Evolutionary conservation across 2,329 filamentous ascomycete genomes (phyloP).

Genomic region (Pseudogymnoascus sp.): DNA sequence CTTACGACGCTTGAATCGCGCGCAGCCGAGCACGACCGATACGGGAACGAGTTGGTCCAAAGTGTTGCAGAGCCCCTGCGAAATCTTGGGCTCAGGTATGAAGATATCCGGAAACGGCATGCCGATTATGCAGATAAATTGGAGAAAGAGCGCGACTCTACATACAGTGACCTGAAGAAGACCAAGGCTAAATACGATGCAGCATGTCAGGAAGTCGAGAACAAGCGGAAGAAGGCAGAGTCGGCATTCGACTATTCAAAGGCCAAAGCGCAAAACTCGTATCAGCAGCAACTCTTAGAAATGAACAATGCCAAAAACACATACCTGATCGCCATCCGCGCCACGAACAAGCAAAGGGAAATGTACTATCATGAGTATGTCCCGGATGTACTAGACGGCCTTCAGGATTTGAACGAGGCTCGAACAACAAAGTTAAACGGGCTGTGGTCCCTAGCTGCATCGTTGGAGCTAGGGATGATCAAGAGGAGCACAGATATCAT

Average conservation of each 20-base stretch:
- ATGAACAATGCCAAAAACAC: conserved; percentile 99
- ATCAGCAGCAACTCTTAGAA: conserved; percentile 83
- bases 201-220: conserved; percentile 90
- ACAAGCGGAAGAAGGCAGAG: conserved; percentile 87
- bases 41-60: conserved; percentile 65
- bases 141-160: conserved; percentile 77
- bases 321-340: conserved; percentile 93
- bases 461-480: conserved; percentile 72
- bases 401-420: conserved; percentile 91
- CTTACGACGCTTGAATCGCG: conserved; percentile 80
- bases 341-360: conserved; percentile 96
- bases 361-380: conserved; percentile 96
- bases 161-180: conserved; percentile 80
- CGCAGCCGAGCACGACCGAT: conserved; percentile 82
- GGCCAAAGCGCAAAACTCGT: conserved; percentile 79
- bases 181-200: conserved; percentile 88
- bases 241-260: conserved; percentile 81
- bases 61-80: conserved; percentile 84
- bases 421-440: conserved; percentile 74
- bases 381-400: conserved; percentile 82
- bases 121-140: conserved; percentile 80
- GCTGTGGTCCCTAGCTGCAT: conserved; percentile 72
- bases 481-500: conserved; percentile 64
- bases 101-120: conserved; percentile 88
- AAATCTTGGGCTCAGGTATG: conserved; percentile 63